These are phyloP conservation scores for Lyophyllum atratum DNA, from an alignment of 768 basidiomycete genomes.

Conservation along the genomic window DNA sequence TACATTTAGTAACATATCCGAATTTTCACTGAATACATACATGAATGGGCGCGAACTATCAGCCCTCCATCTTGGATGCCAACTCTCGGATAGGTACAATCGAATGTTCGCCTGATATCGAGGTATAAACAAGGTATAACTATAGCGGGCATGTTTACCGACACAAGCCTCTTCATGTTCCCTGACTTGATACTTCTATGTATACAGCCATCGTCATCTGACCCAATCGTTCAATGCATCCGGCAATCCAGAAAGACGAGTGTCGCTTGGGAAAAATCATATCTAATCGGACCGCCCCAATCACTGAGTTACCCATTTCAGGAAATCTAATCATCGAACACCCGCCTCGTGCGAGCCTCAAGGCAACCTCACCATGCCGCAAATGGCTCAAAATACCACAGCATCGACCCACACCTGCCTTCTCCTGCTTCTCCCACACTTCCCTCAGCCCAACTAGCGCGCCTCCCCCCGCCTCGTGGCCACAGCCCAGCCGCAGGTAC, in stretches of 20 bases:
- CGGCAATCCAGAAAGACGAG: neutral
- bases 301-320: constrained; percentile 4
- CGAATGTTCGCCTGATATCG: too few relatives aligned
- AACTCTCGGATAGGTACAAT: too few relatives aligned
- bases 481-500: neutral
- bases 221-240: neutral
- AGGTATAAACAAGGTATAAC: too few relatives aligned
- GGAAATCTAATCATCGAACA: neutral
- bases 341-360: constrained; percentile 13
- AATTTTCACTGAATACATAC: too few relatives aligned
- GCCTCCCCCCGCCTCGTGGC: constrained; percentile 18
- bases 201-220: neutral
- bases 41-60: too few relatives aligned
- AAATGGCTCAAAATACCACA: neutral
- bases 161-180: neutral
- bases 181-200: neutral
- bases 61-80: too few relatives aligned
- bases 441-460: constrained; percentile 12
- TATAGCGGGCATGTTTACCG: neutral
- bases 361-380: constrained; percentile 1
- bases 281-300: neutral
- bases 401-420: neutral
- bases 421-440: neutral
- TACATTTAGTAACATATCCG: too few relatives aligned
- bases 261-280: neutral